These are phyloP conservation scores for Trapa bicornis DNA, from an alignment of 345 rosid species.

Conservation along the genomic window DNA sequence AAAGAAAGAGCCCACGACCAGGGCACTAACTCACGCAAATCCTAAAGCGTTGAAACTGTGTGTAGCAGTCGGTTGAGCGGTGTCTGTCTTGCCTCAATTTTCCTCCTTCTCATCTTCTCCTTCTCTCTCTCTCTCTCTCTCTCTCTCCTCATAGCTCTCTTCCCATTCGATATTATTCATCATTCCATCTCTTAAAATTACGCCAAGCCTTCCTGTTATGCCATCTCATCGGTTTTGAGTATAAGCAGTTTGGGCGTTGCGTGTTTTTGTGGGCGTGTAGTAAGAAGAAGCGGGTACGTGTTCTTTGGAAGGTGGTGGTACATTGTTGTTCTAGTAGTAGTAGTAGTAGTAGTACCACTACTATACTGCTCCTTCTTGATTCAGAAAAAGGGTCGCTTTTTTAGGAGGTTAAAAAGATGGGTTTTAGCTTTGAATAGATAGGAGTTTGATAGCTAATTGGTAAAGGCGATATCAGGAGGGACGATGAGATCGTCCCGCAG, in stretches of 20 bases:
- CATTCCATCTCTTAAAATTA: too few species aligned
- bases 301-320: not conserved
- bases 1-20: slow-evolving; percentile 4
- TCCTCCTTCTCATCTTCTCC: not conserved
- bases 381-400: not conserved
- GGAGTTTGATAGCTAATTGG: not conserved
- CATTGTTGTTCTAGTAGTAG: not conserved
- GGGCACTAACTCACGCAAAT: slow-evolving; percentile 5
- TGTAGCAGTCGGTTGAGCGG: slow-evolving; percentile 46
- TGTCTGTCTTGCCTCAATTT: slow-evolving; percentile 27
- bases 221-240: not conserved
- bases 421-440: not conserved
- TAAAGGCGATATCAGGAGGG: not conserved
- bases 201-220: not conserved
- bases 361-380: not conserved
- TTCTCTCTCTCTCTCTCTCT: too few species aligned
- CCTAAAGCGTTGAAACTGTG: slow-evolving; percentile 42
- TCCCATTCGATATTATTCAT: not conserved
- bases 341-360: too few species aligned
- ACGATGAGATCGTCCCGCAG: slow-evolving; percentile 21
- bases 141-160: not conserved
- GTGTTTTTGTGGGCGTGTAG: not conserved
- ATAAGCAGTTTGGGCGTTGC: too few species aligned
- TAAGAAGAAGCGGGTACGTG: not conserved
- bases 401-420: not conserved